Evolutionary conservation across 2,329 filamentous ascomycete species (phyloP).

Genomic region (Fusarium duplospermum): DNA sequence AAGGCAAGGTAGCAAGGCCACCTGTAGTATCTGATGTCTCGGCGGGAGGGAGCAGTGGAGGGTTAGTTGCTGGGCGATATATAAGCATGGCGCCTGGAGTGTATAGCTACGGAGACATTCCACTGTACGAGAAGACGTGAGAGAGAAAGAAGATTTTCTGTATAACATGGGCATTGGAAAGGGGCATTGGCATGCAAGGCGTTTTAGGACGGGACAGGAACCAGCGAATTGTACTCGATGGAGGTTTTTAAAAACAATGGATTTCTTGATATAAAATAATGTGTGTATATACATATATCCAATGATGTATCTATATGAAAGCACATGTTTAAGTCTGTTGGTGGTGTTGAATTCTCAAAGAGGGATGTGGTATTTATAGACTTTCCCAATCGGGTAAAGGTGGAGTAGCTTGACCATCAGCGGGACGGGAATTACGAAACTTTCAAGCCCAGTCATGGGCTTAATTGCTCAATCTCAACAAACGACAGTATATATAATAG

Average conservation of each 20-base stretch:
- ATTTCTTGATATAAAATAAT: not conserved
- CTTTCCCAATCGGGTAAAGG: constrained; percentile 19
- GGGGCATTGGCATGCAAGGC: constrained; percentile 26
- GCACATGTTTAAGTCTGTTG: not conserved
- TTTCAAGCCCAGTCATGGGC: not conserved
- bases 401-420: constrained; percentile 10
- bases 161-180: not conserved
- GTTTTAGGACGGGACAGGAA: constrained; percentile 11
- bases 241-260: not conserved
- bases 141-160: not conserved
- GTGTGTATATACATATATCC: not conserved
- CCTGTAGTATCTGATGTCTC: constrained; percentile 9
- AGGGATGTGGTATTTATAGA: not conserved
- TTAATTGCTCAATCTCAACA: not conserved
- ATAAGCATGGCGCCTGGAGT: constrained; percentile 44
- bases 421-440: not conserved
- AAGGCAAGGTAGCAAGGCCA: constrained; percentile 35
- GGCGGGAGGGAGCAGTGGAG: constrained; percentile 21
- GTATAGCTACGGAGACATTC: constrained; percentile 42
- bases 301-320: not conserved
- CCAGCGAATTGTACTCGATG: constrained; percentile 10
- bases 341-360: not conserved
- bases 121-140: constrained; percentile 32
- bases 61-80: constrained; percentile 28
- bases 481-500: not conserved